Conservation (phyloP, 352 stramenopile species). For the Globisporangium acanthophoron region DNA sequence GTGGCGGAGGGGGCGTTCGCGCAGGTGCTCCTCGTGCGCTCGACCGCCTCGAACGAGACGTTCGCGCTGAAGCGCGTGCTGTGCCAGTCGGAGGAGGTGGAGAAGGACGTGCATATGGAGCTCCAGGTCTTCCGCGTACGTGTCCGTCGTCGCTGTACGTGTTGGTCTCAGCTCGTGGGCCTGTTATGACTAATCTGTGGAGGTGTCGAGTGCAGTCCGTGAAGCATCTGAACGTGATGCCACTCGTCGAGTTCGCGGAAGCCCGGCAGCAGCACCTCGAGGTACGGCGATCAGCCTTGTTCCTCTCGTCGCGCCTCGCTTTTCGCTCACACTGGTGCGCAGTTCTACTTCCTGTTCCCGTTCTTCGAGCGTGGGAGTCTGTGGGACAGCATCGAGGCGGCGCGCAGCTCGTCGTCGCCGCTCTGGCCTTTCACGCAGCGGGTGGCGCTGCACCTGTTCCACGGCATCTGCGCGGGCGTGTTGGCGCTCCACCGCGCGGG, state of each 20-base stretch:
- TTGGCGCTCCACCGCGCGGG: constrained; percentile 67
- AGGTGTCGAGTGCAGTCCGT: constrained; percentile 35
- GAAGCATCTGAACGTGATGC: constrained; percentile 78
- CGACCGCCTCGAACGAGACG: constrained; percentile 52
- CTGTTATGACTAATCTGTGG: not conserved
- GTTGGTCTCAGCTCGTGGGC: not conserved
- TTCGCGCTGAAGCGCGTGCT: constrained; percentile 83
- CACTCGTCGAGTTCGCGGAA: constrained; percentile 75
- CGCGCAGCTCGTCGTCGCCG: constrained; percentile 58
- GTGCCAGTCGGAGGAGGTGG: constrained; percentile 76
- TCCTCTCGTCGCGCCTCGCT: not conserved
- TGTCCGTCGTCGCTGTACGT: not conserved
- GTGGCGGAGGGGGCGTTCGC: constrained; percentile 74
- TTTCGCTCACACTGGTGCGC: not conserved
- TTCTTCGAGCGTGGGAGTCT: constrained; percentile 82
- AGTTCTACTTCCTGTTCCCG: constrained; percentile 84
- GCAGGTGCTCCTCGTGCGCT: constrained; percentile 79
- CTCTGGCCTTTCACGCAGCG: constrained; percentile 83
- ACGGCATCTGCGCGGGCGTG: constrained; percentile 77
- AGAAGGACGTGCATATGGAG: constrained; percentile 72
- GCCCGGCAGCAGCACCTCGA: constrained; percentile 59
- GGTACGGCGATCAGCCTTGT: constrained; percentile 19
- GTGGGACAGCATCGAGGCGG: constrained; percentile 67
- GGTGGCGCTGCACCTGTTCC: constrained; percentile 76
- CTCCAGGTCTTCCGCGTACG: constrained; percentile 69